Percentiles rank a stretch among this genome's conserved stretches.
phyloP scores from a whole-genome alignment of 495 filamentous ascomycete genomes.

The Aspergillus egyptiacus region DNA sequence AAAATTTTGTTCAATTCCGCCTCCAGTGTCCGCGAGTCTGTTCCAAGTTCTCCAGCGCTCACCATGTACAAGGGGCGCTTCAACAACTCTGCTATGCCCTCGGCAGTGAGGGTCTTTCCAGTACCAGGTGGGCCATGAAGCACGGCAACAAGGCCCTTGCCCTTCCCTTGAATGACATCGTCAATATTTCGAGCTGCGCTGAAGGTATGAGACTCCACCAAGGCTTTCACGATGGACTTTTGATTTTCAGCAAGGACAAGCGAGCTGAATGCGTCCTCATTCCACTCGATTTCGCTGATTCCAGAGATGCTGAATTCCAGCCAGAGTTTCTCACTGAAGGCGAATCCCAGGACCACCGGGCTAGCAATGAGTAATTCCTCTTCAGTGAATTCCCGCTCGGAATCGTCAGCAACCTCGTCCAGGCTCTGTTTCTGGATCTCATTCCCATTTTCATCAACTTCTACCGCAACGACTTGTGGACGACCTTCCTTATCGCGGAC shows the following conservation, averaged over 20 bases:
- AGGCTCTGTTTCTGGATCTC: conserved; percentile 63
- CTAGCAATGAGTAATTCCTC: conserved; percentile 85
- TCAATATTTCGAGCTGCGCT: conserved; percentile 77
- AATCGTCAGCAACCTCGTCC: conserved; percentile 40
- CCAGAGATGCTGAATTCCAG: conserved; percentile 82
- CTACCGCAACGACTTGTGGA: conserved; percentile 52
- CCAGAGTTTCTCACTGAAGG: conserved; percentile 87
- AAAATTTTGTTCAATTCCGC: conserved; percentile 77
- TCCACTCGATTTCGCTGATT: conserved; percentile 77
- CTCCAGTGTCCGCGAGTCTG: conserved; percentile 70
- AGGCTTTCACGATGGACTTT: conserved; percentile 73
- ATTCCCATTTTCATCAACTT: conserved; percentile 55
- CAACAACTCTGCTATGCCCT: conserved; percentile 78
- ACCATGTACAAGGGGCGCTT: conserved; percentile 83
- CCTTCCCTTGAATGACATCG: conserved; percentile 75
- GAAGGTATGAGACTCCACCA: conserved; percentile 78
- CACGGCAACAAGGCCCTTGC: conserved; percentile 67
- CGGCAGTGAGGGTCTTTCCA: conserved; percentile 85
- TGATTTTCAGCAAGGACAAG: conserved; percentile 70
- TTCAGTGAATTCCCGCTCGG: conserved; percentile 61
- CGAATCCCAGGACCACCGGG: conserved; percentile 90
- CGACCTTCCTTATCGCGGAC: conserved; percentile 58
- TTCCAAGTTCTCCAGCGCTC: conserved; percentile 75
- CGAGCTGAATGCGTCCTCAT: conserved; percentile 72
- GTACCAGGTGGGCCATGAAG: conserved; percentile 81